phyloP scores from a whole-genome alignment of 1,284 basidiomycete genomes.

The Xanthoconium separans region DNA sequence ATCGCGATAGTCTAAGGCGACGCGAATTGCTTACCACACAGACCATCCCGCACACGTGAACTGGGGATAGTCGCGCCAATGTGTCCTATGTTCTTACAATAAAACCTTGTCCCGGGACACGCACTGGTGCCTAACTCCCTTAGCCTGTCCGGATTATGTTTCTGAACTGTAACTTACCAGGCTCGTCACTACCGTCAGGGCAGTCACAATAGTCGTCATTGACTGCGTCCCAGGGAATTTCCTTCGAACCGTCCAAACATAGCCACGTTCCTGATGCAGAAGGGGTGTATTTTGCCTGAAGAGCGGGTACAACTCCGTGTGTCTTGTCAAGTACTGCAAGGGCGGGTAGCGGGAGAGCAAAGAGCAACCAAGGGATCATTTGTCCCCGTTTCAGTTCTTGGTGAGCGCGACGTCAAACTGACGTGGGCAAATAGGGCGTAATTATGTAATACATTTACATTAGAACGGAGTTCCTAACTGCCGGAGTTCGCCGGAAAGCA shows the following conservation, averaged over 20 bases:
- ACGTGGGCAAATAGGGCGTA: neutral
- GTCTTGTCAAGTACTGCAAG: slow-evolving; percentile 44
- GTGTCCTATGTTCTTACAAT: slow-evolving; percentile 89
- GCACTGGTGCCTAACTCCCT: slow-evolving; percentile 74
- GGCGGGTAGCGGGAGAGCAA: slow-evolving; percentile 40
- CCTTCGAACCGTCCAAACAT: slow-evolving; percentile 71
- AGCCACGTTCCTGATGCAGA: slow-evolving; percentile 54
- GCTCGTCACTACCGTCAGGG: slow-evolving; percentile 90
- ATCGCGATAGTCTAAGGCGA: neutral
- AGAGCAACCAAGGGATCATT: slow-evolving; percentile 48
- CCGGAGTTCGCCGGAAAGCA: slow-evolving; percentile 20
- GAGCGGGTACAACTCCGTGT: slow-evolving; percentile 47
- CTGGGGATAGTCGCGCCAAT: slow-evolving; percentile 77
- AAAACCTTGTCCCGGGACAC: slow-evolving; percentile 77
- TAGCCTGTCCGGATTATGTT: neutral
- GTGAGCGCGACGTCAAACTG: neutral
- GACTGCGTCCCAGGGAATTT: slow-evolving; percentile 74
- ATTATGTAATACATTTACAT: slow-evolving; percentile 23
- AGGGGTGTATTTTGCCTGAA: slow-evolving; percentile 48
- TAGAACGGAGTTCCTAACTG: slow-evolving; percentile 23
- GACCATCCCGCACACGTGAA: slow-evolving; percentile 90
- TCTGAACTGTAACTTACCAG: slow-evolving; percentile 48
- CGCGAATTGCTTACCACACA: slow-evolving; percentile 73
- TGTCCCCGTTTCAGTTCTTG: neutral
- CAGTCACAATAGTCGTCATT: slow-evolving; percentile 98